Evolutionary conservation across 495 filamentous ascomycete species (phyloP).

Genomic region (Hypoxylon cercidicola): DNA sequence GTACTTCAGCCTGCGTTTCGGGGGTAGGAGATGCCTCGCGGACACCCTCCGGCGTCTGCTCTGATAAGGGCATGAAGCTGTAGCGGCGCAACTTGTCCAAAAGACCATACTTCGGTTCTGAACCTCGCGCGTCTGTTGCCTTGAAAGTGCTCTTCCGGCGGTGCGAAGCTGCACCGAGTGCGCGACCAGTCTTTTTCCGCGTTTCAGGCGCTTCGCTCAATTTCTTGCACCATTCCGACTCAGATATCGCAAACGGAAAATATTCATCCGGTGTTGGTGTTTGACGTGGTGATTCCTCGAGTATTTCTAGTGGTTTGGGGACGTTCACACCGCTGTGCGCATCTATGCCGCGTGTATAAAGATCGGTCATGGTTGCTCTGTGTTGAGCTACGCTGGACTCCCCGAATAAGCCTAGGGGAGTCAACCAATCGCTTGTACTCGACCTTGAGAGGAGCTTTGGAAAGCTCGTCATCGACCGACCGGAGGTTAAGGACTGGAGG

Average conservation of each 20-base stretch:
- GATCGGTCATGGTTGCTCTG: conserved; percentile 21
- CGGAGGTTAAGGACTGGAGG: background rate
- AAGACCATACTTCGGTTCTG: conserved; percentile 14
- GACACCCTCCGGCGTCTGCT: conserved; percentile 27
- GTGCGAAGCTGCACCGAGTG: conserved; percentile 26
- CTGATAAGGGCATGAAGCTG: conserved; percentile 33
- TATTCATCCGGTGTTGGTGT: conserved; percentile 9
- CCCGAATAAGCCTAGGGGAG: conserved; percentile 36
- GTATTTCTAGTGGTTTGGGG: conserved; percentile 16
- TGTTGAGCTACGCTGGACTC: conserved; percentile 13
- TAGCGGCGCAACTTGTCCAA: conserved; percentile 33
- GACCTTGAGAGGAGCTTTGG: conserved; percentile 39
- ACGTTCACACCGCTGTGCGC: conserved; percentile 26
- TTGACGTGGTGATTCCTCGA: conserved; percentile 26
- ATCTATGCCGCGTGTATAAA: conserved; percentile 28
- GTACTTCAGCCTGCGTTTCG: conserved; percentile 13
- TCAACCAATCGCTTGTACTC: conserved; percentile 43
- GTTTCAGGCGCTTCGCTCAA: background rate
- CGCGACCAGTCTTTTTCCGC: conserved; percentile 1
- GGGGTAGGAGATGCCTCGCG: conserved; percentile 14
- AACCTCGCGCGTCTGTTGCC: background rate
- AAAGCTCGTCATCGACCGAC: conserved; percentile 38
- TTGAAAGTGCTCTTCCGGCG: conserved; percentile 25
- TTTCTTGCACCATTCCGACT: conserved; percentile 3
- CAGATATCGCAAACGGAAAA: background rate